Evolutionary conservation across 2,329 filamentous ascomycete species (phyloP), one percentile per base, ranked within the genome.

Genomic region (Pseudocercospora ulei): DNA sequence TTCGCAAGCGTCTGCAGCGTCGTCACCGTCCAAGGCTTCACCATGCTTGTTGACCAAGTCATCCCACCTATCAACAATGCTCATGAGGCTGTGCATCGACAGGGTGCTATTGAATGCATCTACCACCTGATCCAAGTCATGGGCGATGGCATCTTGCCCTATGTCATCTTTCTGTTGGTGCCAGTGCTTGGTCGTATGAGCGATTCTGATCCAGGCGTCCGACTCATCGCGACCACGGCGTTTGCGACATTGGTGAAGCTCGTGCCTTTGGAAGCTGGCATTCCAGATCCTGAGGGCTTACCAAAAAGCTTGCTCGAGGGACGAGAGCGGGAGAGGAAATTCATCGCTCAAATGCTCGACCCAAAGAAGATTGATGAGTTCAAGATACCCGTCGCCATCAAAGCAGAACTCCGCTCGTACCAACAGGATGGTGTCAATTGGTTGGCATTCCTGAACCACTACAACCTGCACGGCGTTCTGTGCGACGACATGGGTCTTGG

Each of bases 401-500:
- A 96, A 62, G 92, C 90, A 0, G 85, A 93, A 55, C 73, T 98
- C 35, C 83, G 90, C 48, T 93, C 87, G 0, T 98, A 98, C 58
- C 92, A 98, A 61, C 90, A 98, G 62, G 90, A 98, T 38, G 90
- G 90, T 59, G 88, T 98, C 57, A 98, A 98, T 59, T 98, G 90
- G 90, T 75, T 98, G 35, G 80, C 92, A 40, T 98, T 98, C 66
- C 78, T 98, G 51, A 98, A 98, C 61, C 87, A 87, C 41, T 98
- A 96, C 59, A 88, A 98, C 55, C 75, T 98, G 1, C 92, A 98
- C 54, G 90, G 90, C 33, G 95, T 98, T 62, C 82, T 98, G 43
- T 98, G 90, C 59, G 90, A 98, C 56, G 90, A 98, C 61, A 98
- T 98, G 90, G 90, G 90, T 56, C 80, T 98, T 17, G 90, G 90